Conservation (phyloP, 345 rosid species). For the Cochlearia excelsa region DNA sequence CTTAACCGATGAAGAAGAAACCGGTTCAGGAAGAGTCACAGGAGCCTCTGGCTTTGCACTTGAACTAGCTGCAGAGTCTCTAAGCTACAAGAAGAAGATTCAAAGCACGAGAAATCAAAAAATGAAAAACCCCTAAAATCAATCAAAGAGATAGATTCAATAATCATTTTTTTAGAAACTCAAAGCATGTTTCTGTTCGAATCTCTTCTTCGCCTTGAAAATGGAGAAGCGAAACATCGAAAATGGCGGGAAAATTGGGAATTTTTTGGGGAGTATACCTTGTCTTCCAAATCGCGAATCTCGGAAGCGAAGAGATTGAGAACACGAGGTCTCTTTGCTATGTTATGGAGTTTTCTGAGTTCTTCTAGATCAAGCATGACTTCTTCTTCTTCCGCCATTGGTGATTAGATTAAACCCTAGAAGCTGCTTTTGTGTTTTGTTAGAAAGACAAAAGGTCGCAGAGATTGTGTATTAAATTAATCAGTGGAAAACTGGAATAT, state of each 20-base stretch:
- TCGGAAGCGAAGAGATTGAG: slow-evolving; percentile 60
- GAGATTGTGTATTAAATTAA: too few relatives aligned
- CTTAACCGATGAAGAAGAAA: slow-evolving; percentile 42
- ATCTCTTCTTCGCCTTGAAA: not conserved
- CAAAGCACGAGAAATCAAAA: not conserved
- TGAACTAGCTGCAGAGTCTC: slow-evolving; percentile 20
- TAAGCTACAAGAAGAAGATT: slow-evolving; percentile 16
- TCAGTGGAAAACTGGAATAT: too few relatives aligned
- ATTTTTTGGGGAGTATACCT: slow-evolving; percentile 38
- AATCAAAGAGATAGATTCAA: not conserved
- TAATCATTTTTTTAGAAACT: not conserved
- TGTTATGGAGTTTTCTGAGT: slow-evolving; percentile 60
- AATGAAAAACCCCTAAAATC: not conserved
- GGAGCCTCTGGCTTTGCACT: slow-evolving; percentile 39
- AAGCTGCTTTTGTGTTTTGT: too few relatives aligned
- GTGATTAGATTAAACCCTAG: not conserved
- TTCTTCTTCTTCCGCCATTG: slow-evolving; percentile 70
- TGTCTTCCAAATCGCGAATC: slow-evolving; percentile 56
- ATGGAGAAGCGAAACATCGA: not conserved
- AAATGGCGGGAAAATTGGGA: not conserved
- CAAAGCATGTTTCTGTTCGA: not conserved
- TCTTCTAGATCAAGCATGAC: slow-evolving; percentile 67
- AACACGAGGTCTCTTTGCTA: slow-evolving; percentile 76
- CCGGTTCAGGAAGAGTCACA: slow-evolving; percentile 39
- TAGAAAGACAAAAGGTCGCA: too few relatives aligned